These are phyloP conservation scores for Dalbergia cultrata DNA, from an alignment of 306 rosid species.

Conservation along the genomic window DNA sequence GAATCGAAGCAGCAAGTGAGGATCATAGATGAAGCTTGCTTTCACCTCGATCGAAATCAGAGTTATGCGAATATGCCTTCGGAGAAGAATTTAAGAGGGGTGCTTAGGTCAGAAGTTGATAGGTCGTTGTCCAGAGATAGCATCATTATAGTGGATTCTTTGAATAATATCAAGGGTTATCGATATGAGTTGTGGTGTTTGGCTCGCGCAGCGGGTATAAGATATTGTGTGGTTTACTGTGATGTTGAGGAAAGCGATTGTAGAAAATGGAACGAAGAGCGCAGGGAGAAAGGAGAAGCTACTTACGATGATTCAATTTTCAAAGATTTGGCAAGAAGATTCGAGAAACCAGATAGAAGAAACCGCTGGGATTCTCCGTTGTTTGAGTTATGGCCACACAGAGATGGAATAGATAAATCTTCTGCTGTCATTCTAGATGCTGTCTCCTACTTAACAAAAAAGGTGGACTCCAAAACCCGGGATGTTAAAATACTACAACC, in stretches of 20 bases:
- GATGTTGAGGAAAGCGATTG: slow-evolving; percentile 76
- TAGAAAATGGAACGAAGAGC: slow-evolving; percentile 83
- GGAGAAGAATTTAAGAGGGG: slow-evolving; percentile 93
- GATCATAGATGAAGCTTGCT: slow-evolving; percentile 74
- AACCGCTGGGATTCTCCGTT: slow-evolving; percentile 97
- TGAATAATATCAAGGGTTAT: slow-evolving; percentile 93
- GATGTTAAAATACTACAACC: slow-evolving; percentile 93
- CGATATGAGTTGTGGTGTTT: slow-evolving; percentile 96
- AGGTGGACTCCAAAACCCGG: slow-evolving; percentile 74
- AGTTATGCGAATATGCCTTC: slow-evolving; percentile 89
- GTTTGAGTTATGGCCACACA: slow-evolving; percentile 84
- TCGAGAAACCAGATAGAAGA: slow-evolving; percentile 86
- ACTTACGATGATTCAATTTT: slow-evolving; percentile 72
- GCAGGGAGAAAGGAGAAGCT: slow-evolving; percentile 72
- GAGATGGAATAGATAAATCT: slow-evolving; percentile 69
- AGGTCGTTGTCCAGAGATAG: slow-evolving; percentile 78
- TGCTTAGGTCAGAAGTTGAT: slow-evolving; percentile 91
- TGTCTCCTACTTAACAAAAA: slow-evolving; percentile 71
- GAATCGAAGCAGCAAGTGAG: slow-evolving; percentile 63
- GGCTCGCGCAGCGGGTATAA: slow-evolving; percentile 87
- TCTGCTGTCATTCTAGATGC: slow-evolving; percentile 69
- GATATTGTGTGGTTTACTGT: slow-evolving; percentile 85
- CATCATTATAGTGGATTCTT: slow-evolving; percentile 79
- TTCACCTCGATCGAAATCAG: slow-evolving; percentile 86
- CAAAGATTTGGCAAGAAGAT: slow-evolving; percentile 84